Base-by-base conservation (phyloP, 1,284 basidiomycete genomes). In the Heterobasidion parviporum region DNA sequence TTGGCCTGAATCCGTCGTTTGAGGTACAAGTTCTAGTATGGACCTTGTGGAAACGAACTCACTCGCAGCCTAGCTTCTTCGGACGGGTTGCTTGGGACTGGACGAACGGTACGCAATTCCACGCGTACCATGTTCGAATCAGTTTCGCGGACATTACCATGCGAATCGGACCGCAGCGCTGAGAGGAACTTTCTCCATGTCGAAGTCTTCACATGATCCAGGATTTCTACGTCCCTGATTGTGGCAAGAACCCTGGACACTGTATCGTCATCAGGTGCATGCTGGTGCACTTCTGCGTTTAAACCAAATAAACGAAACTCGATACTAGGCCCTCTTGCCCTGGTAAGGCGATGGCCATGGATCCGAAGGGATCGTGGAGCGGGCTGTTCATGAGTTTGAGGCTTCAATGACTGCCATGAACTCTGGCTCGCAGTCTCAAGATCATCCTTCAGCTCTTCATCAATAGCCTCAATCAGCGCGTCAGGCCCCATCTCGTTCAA, bases 161-260 rank as follows among this genome's bases (percentile, higher is more conserved):
- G 79, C 10, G 89, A 85, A 70, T 94, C 92, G 1, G 87, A 79
- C 52, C 86, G 81, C 67, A 95, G 78, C 57, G 85, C 84, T 1
- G 94, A 96, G 57, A 99, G 73, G 69, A 99, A 99, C 66, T 94
- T 98, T 69, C 87, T 89, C 97, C 97, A 99, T 0, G 96, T 98
- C 9, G 95, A 98, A 0, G 95, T 95, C 75, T 93, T 94, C 77
- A 99, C 93, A 67, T 98, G 94, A 72, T 99, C 96, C 54, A 98
- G 74, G 60, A 99, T 97, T 69, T 97, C 93, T 50, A 93, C 64
- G 62, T 92, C 81, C 57, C 74, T 78, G 57, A 89, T 74, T 32
- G 84, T 84, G 4, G 81, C 77, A 54, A 92, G 75, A 3, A 81
- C 77, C 56, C 87, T 77, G 5, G 87, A 88, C 15, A 85, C 79